Percentiles rank a stretch among this genome's conserved stretches.
These are phyloP conservation scores for Pelargonium citronellum DNA, from an alignment of 441 rosid species.

Conservation along the genomic window DNA sequence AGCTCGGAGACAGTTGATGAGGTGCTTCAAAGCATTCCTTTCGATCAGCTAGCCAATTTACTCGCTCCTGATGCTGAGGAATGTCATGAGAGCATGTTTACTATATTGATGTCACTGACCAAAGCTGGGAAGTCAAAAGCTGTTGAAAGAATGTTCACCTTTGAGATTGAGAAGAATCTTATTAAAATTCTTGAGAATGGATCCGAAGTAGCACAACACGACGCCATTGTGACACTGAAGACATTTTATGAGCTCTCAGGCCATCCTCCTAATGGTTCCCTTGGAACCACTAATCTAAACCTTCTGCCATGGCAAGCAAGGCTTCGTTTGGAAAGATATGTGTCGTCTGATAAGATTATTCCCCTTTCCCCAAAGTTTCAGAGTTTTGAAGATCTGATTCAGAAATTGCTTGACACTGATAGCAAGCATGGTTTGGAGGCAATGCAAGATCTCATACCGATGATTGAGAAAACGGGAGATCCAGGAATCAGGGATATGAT, in stretches of 20 bases:
- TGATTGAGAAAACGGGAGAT: conserved; percentile 28
- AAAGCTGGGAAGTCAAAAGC: no score
- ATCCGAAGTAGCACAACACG: no score
- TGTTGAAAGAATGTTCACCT: no score
- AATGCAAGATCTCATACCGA: conserved; percentile 28
- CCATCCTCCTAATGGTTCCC: conserved; percentile 15
- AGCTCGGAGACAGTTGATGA: no score
- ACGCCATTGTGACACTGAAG: no score
- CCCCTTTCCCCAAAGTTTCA: conserved; percentile 13
- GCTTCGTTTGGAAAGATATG: conserved; percentile 21
- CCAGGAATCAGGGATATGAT: conserved; percentile 23
- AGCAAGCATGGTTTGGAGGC: conserved; percentile 17
- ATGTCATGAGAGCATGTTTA: no score
- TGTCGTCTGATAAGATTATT: conserved; percentile 13
- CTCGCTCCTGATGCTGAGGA: no score
- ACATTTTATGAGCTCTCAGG: conserved; percentile 3
- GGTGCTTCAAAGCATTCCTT: no score
- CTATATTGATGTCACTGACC: no score
- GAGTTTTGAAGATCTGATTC: conserved; percentile 22
- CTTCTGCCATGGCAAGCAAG: conserved; percentile 29
- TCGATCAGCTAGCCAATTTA: no score
- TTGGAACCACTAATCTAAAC: conserved; percentile 19
- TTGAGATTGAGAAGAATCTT: no score
- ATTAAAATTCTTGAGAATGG: no score
- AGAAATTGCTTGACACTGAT: conserved; percentile 17